Evolutionary conservation across 2,329 filamentous ascomycete species (phyloP).

Genomic region (Diplodia intermedia): DNA sequence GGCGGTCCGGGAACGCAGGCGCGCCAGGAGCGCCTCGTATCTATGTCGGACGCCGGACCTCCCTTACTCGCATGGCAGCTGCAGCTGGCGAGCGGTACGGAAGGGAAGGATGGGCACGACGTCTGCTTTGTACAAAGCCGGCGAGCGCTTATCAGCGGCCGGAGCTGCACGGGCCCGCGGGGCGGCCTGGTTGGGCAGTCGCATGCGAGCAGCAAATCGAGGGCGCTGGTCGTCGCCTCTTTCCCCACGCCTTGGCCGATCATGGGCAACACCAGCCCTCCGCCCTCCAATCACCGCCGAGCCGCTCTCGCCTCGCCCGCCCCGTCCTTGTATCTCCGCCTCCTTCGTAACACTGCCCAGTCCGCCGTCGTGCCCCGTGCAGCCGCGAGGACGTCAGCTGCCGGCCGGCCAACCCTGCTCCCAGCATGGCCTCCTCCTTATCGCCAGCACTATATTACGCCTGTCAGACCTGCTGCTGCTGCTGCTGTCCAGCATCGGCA

Average conservation of each 20-base stretch:
- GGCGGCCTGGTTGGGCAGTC: conserved; percentile 9
- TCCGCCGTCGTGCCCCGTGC: conserved; percentile 20
- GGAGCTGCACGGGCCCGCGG: conserved; percentile 16
- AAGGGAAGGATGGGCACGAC: conserved; percentile 7
- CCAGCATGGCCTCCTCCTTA: conserved; percentile 5
- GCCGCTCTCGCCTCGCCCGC: conserved; percentile 21
- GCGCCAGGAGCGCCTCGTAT: conserved; percentile 8
- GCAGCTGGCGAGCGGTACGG: background rate
- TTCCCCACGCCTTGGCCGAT: conserved; percentile 28
- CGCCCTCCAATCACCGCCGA: conserved; percentile 15
- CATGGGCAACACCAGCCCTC: conserved; percentile 7
- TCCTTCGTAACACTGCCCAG: conserved; percentile 2
- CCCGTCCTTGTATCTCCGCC: conserved; percentile 21
- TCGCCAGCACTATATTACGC: conserved; percentile 22
- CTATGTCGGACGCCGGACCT: background rate
- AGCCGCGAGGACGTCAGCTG: conserved; percentile 15
- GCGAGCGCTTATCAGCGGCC: conserved; percentile 22
- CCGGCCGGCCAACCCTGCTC: conserved; percentile 1
- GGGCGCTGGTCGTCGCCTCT: background rate
- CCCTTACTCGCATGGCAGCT: conserved; percentile 17
- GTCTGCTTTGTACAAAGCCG: conserved; percentile 2
- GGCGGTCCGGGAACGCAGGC: background rate
- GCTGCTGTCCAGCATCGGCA: conserved; percentile 7
- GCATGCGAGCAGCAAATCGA: conserved; percentile 29
- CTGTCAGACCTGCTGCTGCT: conserved; percentile 8